Evolutionary conservation across 1,139 yeast genomes (phyloP).

Genomic region (Pichia sp.): DNA sequence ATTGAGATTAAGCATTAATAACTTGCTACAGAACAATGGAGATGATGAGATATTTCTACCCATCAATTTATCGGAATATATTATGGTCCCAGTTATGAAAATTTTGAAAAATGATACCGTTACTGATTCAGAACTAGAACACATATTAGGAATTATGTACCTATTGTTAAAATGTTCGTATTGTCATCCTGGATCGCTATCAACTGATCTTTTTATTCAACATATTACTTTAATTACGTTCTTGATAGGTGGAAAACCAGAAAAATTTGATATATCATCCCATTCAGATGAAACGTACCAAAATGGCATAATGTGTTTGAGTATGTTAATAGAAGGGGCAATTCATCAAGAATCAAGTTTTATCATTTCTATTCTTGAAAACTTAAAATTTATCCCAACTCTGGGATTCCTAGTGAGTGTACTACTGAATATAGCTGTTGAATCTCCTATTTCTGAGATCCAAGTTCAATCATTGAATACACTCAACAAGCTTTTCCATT

Average conservation of each 20-base stretch:
- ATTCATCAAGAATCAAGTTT: conserved; percentile 24
- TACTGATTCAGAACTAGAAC: conserved; percentile 38
- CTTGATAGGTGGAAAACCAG: conserved; percentile 38
- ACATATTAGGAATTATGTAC: conserved; percentile 35
- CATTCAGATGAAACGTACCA: conserved; percentile 34
- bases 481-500: conserved; percentile 30
- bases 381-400: conserved; percentile 34
- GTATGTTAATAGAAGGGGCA: conserved; percentile 27
- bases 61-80: conserved; percentile 48
- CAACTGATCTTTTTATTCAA: conserved; percentile 38
- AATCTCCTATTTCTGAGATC: conserved; percentile 26
- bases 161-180: conserved; percentile 41
- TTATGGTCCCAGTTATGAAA: conserved; percentile 53
- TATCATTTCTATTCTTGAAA: conserved; percentile 29
- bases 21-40: conserved; percentile 4
- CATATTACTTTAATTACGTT: conserved; percentile 42
- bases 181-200: conserved; percentile 33
- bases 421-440: conserved; percentile 32
- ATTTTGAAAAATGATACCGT: conserved; percentile 38
- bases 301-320: conserved; percentile 37
- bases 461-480: conserved; percentile 34
- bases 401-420: conserved; percentile 43
- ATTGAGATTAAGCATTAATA: conserved; percentile 16
- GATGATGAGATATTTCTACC: conserved; percentile 23
- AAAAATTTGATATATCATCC: conserved; percentile 15